These are phyloP conservation scores for Xanthoparmelia taractica DNA, from an alignment of 495 filamentous ascomycete species.

Conservation along the genomic window DNA sequence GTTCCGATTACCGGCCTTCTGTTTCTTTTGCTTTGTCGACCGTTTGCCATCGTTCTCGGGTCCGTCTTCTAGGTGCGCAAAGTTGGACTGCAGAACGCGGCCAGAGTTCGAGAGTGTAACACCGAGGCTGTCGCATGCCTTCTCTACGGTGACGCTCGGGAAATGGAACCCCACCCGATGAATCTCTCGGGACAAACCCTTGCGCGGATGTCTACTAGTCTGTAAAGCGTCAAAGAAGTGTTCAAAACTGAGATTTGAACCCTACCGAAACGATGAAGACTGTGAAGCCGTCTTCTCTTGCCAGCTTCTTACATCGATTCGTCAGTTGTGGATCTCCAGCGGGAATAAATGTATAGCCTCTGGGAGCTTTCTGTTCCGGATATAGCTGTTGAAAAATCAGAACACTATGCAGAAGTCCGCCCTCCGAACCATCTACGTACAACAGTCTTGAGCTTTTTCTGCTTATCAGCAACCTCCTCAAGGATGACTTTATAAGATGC, in stretches of 20 bases:
- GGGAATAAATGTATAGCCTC: constrained; percentile 79
- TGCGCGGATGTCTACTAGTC: constrained; percentile 41
- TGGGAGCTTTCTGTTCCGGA: constrained; percentile 51
- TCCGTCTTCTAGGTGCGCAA: constrained; percentile 15
- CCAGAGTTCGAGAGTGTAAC: constrained; percentile 38
- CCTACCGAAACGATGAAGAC: constrained; percentile 73
- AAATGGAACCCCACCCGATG: constrained; percentile 79
- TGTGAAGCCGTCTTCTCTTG: constrained; percentile 55
- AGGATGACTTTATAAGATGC: constrained; percentile 50
- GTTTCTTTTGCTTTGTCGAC: constrained; percentile 12
- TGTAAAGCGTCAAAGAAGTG: constrained; percentile 23
- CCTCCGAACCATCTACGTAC: constrained; percentile 37
- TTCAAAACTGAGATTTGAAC: not conserved
- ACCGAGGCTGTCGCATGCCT: constrained; percentile 44
- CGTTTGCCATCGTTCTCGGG: constrained; percentile 4
- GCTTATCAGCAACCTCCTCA: constrained; percentile 51
- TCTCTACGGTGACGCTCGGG: constrained; percentile 46
- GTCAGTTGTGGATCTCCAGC: constrained; percentile 71
- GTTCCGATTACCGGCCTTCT: constrained; percentile 16
- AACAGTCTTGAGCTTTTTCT: constrained; percentile 50
- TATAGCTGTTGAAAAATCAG: constrained; percentile 37
- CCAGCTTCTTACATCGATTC: constrained; percentile 69
- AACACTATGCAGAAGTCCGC: constrained; percentile 9
- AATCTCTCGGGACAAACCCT: constrained; percentile 56
- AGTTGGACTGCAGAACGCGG: constrained; percentile 33